A percentile compares a stretch with the other conserved stretches of the same genome.
Evolutionary conservation across 768 basidiomycete species (phyloP).

Genomic region (Suillus tomentosus): DNA sequence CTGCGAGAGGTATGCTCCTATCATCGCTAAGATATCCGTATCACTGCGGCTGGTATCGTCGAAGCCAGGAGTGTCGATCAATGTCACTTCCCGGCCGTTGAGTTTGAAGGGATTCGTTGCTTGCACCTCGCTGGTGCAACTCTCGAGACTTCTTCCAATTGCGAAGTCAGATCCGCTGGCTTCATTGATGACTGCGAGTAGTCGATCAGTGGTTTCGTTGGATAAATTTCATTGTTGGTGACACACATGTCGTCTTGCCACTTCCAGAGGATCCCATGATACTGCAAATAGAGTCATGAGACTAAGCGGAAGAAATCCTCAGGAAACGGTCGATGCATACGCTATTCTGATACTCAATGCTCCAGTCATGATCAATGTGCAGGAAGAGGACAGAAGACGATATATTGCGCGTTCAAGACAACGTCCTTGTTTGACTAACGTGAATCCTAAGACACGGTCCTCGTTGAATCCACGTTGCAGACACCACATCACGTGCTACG

Average conservation of each 20-base stretch:
- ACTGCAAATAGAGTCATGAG: slow-evolving; percentile 3
- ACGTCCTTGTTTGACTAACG: neutral
- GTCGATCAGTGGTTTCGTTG: neutral
- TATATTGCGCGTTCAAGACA: neutral
- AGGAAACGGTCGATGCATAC: slow-evolving; percentile 20
- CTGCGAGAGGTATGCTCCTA: slow-evolving; percentile 32
- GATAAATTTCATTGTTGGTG: neutral
- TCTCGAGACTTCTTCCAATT: slow-evolving; percentile 42
- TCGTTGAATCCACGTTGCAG: neutral
- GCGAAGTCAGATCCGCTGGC: slow-evolving; percentile 44
- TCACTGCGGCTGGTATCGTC: slow-evolving; percentile 53
- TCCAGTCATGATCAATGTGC: neutral
- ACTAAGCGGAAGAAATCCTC: neutral
- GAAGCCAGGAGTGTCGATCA: slow-evolving; percentile 65
- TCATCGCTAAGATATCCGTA: slow-evolving; percentile 43
- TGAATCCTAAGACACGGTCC: neutral
- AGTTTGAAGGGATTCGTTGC: slow-evolving; percentile 42
- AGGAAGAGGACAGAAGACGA: neutral
- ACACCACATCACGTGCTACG: neutral
- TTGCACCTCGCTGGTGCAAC: slow-evolving; percentile 46
- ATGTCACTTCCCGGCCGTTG: slow-evolving; percentile 41
- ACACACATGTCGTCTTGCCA: slow-evolving; percentile 19
- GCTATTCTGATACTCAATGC: slow-evolving; percentile 28
- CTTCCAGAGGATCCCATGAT: slow-evolving; percentile 19
- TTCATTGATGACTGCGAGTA: slow-evolving; percentile 47